A percentile compares a stretch with the other conserved stretches of the same genome.
phyloP scores from a whole-genome alignment of 2,329 filamentous ascomycete genomes.

The Aspergillus carbonarius region DNA sequence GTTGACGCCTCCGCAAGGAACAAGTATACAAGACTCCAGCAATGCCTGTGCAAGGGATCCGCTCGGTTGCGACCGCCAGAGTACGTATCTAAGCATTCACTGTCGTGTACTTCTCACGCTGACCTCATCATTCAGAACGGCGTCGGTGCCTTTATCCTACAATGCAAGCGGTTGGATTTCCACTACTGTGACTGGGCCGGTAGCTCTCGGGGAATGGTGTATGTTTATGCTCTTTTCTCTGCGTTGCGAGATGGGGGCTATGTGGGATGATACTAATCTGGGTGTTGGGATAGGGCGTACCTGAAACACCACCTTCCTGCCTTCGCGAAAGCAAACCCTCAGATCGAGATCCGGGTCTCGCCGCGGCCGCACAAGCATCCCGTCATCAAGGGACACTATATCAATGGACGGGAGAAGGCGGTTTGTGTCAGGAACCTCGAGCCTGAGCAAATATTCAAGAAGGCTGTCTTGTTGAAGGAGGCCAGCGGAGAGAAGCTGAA shows the following conservation, averaged over 20 bases:
- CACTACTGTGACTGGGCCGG: slow-evolving; percentile 97
- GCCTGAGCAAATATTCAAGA: slow-evolving; percentile 74
- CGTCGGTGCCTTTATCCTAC: slow-evolving; percentile 92
- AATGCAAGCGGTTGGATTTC: slow-evolving; percentile 94
- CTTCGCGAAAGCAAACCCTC: slow-evolving; percentile 79
- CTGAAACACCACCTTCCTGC: slow-evolving; percentile 71
- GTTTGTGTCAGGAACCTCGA: slow-evolving; percentile 88
- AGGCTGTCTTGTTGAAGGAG: slow-evolving; percentile 56
- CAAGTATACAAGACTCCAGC: slow-evolving; percentile 16
- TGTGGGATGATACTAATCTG: background rate
- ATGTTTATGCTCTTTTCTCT: slow-evolving; percentile 31
- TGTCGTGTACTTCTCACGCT: background rate
- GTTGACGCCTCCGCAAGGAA: background rate
- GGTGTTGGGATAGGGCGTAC: slow-evolving; percentile 62
- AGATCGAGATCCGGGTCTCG: slow-evolving; percentile 88
- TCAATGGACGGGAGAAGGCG: slow-evolving; percentile 83
- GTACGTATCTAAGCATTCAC: slow-evolving; percentile 41
- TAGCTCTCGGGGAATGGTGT: slow-evolving; percentile 95
- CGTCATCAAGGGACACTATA: slow-evolving; percentile 83
- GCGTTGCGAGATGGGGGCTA: background rate
- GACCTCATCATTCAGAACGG: slow-evolving; percentile 67
- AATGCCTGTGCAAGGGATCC: slow-evolving; percentile 51
- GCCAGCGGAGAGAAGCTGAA: slow-evolving; percentile 51
- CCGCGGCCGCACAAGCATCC: slow-evolving; percentile 89
- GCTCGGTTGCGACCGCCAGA: slow-evolving; percentile 56